Conservation (phyloP, 2,329 filamentous ascomycete species). For the Raffaelea arxii region DNA sequence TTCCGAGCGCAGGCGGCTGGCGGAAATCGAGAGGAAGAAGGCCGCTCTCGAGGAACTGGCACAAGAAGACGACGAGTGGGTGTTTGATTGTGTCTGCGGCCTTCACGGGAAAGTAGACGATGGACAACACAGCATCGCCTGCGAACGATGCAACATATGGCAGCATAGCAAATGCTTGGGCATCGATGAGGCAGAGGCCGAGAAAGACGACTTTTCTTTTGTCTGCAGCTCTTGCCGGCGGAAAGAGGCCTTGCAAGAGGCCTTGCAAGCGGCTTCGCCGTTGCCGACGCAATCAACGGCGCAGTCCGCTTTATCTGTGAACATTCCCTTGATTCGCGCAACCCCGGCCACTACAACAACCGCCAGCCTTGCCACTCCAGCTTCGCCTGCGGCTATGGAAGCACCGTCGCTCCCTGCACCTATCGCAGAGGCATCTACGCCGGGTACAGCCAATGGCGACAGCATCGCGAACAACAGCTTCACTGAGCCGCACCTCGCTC, state of each 20-base stretch:
- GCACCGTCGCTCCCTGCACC: neutral
- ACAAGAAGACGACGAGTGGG: conserved; percentile 64
- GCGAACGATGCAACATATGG: conserved; percentile 91
- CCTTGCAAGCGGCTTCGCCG: too few relatives aligned
- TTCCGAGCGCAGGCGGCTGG: conserved; percentile 72
- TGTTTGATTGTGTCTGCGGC: conserved; percentile 91
- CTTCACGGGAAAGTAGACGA: conserved; percentile 89
- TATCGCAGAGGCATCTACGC: neutral
- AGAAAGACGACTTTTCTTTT: conserved; percentile 79
- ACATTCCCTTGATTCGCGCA: too few relatives aligned
- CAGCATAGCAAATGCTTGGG: conserved; percentile 90
- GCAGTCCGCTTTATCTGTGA: too few relatives aligned
- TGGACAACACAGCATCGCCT: conserved; percentile 85
- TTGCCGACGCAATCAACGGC: too few relatives aligned
- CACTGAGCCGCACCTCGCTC: neutral
- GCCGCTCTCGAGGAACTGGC: conserved; percentile 65
- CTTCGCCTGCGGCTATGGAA: neutral
- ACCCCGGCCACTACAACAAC: too few relatives aligned
- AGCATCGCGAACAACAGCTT: neutral
- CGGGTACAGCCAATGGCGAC: neutral
- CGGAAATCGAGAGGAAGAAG: conserved; percentile 70
- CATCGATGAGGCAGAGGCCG: conserved; percentile 68
- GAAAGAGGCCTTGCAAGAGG: too few relatives aligned
- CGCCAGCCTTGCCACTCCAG: too few relatives aligned
- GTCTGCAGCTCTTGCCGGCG: conserved; percentile 70